Evolutionary conservation across 192 early-diverging fungal species (phyloP).

Genomic region (Phlyctochytrium planicorne): DNA sequence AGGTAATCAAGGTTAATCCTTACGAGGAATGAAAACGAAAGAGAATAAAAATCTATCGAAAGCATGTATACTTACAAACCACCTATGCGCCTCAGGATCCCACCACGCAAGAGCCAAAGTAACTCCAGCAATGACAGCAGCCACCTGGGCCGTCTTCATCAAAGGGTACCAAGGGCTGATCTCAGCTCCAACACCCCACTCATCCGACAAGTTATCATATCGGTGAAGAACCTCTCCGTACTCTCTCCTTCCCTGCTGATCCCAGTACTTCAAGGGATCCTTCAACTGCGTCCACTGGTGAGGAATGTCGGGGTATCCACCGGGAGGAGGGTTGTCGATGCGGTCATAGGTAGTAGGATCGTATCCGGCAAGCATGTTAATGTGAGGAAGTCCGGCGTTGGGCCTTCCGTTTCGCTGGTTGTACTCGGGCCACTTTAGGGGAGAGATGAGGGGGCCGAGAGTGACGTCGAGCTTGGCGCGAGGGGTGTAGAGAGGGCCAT

Average conservation of each 20-base stretch:
- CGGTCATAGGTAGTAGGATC: constrained; percentile 38
- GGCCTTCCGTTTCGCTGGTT: constrained; percentile 39
- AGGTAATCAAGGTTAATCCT: neutral
- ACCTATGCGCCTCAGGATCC: constrained; percentile 39
- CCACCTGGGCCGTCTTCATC: constrained; percentile 21
- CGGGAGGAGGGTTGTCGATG: constrained; percentile 39
- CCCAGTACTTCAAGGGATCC: constrained; percentile 57
- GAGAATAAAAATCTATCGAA: constrained; percentile 1
- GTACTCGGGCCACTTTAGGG: constrained; percentile 49
- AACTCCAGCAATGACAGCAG: constrained; percentile 25
- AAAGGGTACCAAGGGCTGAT: constrained; percentile 19
- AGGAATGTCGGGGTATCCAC: constrained; percentile 48
- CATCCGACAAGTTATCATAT: constrained; percentile 44
- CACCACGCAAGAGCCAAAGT: constrained; percentile 29
- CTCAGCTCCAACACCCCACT: constrained; percentile 42
- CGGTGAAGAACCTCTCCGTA: constrained; percentile 52
- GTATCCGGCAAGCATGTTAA: constrained; percentile 30
- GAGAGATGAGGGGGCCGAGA: constrained; percentile 33
- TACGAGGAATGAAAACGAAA: neutral
- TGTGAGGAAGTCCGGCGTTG: constrained; percentile 16
- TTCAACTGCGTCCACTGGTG: constrained; percentile 43
- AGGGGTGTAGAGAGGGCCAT: constrained; percentile 49
- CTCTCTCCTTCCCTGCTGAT: constrained; percentile 52
- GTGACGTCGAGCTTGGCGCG: constrained; percentile 16
- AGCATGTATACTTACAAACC: constrained; percentile 33